Conservation (phyloP, 1,139 yeast species). For the Magnusiomyces sp. region DNA sequence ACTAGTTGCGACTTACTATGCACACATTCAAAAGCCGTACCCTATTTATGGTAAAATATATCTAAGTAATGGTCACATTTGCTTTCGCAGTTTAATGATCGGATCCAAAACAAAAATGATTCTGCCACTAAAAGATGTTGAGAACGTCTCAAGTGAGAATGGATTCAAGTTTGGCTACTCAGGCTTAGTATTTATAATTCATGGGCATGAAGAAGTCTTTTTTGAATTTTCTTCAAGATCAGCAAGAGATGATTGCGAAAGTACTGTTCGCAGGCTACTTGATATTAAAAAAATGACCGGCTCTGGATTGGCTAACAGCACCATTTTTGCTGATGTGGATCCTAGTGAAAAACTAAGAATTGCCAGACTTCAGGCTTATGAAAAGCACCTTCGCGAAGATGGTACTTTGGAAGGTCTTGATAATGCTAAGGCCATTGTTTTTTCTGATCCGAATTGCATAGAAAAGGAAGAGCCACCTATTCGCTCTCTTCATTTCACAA, state of each 20-base stretch:
- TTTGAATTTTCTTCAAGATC: constrained; percentile 64
- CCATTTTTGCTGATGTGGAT: too few species aligned
- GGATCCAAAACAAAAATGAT: constrained; percentile 77
- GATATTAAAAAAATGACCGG: constrained; percentile 32
- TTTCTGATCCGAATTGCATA: too few species aligned
- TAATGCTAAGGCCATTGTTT: background rate
- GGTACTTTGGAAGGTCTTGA: constrained; percentile 3
- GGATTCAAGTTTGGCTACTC: constrained; percentile 61
- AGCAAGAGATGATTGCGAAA: constrained; percentile 67
- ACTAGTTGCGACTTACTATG: constrained; percentile 61
- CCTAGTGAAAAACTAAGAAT: constrained; percentile 14
- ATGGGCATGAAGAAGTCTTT: constrained; percentile 67
- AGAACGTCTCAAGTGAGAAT: constrained; percentile 54
- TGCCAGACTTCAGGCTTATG: constrained; percentile 29
- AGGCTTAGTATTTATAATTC: constrained; percentile 58
- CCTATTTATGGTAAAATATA: constrained; percentile 82
- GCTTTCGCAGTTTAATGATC: constrained; percentile 73
- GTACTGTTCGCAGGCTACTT: constrained; percentile 43
- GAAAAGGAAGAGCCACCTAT: constrained; percentile 16
- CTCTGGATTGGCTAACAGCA: constrained; percentile 6
- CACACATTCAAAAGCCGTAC: constrained; percentile 59
- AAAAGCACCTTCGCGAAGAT: constrained; percentile 18
- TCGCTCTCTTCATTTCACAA: constrained; percentile 47
- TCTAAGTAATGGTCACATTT: constrained; percentile 54
- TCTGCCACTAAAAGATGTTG: constrained; percentile 67